A percentile compares a stretch with the other conserved stretches of the same genome.
Conservation (phyloP, 1,139 yeast genomes). For the Saccharomyces pastorianus region DNA sequence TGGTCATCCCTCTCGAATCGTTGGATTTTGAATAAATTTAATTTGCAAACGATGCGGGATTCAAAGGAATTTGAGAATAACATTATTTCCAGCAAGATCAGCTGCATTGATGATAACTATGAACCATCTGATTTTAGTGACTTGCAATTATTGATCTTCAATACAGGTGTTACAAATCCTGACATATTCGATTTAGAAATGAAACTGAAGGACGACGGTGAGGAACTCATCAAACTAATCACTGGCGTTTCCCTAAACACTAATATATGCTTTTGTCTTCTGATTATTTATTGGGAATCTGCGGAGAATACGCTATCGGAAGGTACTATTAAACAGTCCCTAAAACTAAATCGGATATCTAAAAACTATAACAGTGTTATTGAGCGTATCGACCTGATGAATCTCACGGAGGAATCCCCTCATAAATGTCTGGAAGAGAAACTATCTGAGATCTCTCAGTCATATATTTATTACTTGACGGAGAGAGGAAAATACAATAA, state of each 20-base stretch:
- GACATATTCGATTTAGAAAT: slow-evolving; percentile 30
- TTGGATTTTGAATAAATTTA: slow-evolving; percentile 27
- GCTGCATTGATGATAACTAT: slow-evolving; percentile 14
- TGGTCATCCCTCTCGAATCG: slow-evolving; percentile 22
- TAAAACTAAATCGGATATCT: slow-evolving; percentile 24
- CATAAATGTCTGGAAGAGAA: slow-evolving; percentile 20
- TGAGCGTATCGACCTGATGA: slow-evolving; percentile 22
- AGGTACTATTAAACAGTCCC: slow-evolving; percentile 15
- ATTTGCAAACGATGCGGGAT: slow-evolving; percentile 4
- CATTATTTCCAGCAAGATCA: slow-evolving; percentile 8
- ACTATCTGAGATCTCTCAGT: slow-evolving; percentile 16
- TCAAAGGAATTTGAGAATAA: slow-evolving; percentile 7
- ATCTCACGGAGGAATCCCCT: slow-evolving; percentile 23
- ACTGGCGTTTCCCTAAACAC: slow-evolving; percentile 32
- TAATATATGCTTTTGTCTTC: slow-evolving; percentile 29
- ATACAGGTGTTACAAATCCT: slow-evolving; percentile 32
- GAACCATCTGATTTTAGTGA: slow-evolving; percentile 19
- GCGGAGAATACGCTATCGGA: slow-evolving; percentile 24
- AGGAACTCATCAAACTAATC: slow-evolving; percentile 29
- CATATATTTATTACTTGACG: slow-evolving; percentile 21
- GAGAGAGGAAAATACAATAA: slow-evolving; percentile 25
- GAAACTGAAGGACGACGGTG: slow-evolving; percentile 31
- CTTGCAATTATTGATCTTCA: slow-evolving; percentile 32
- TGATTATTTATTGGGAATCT: slow-evolving; percentile 35
- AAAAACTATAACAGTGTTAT: slow-evolving; percentile 22